Base-by-base conservation (phyloP, 1,284 basidiomycete species). In the Lignosus rhinocerotis region DNA sequence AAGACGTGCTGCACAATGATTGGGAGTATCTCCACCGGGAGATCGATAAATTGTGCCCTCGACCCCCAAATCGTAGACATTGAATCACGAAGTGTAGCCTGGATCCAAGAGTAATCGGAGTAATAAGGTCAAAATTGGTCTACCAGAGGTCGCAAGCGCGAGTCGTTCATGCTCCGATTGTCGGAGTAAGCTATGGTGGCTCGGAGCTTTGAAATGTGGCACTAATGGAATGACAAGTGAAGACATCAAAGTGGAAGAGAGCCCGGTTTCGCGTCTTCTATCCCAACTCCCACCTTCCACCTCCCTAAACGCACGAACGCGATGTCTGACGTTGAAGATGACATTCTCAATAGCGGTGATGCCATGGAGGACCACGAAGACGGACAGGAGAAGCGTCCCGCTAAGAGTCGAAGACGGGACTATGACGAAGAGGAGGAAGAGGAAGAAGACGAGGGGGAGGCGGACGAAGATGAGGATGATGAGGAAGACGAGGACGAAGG, bases 11-110 rank as follows among this genome's bases (percentile, higher is more conserved):
- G 72, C 47, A 88, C 61, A 31, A 90, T 77, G 17, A 76, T 61
- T 3, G 85, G 80, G 0, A 88, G 66, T 19, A 90, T 67, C 49
- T 90, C 88, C 14, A 83, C 64, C 6, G 88, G 88, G 5, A 90
- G 75, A 49, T 68, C 65, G 16, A 36, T 4, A 16, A 68, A 66
- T 10, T 55, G 50, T 4, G 62, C 49, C 32, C 25, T 58, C 55
- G 2, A n/a, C 1, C 12, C 1, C 11, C 47, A 52, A 10, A 19
- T 12, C 32, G 51, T 2, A 19, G 16, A 46, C 45, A 46, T 46
- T n/a, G 31, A 39, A 12, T 51, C 25, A 2, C 25, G 25, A 25
- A 25, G 25, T 25, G 25, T 25, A 2, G 25, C 25, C 25, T 25
- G 25, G 25, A 25, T 25, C 25, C 25, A 25, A 25, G 25, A n/a